Evolutionary conservation across 2,329 filamentous ascomycete genomes (phyloP), one percentile per base, ranked within the genome.

Genomic region (Aspergillus eucalypticola): DNA sequence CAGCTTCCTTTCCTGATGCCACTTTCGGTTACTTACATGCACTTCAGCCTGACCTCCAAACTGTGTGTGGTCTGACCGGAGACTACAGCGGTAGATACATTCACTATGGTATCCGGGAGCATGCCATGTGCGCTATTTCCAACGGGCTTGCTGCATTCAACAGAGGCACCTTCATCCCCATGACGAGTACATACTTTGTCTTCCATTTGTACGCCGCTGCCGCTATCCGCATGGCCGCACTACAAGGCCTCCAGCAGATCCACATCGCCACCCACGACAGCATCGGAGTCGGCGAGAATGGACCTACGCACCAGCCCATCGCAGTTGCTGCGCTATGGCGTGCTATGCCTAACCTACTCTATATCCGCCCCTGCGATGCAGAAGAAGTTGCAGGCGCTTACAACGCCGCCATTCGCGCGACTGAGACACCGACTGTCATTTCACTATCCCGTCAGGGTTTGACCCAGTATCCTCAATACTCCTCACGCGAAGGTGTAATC

Each of bases 91-190:
- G 79, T 19, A 76, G 79, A 6, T 81, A 81, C 62, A 76, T 87
- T 63, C 85, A 85, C 70, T 87, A 80, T 69, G 85, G 85, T 41
- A 82, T 88, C 56, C 82, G 85, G 4, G 85, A 87, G 64, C 85
- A 87, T 67, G 85, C 84, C 57, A 88, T 88, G 86, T 79, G 79
- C 2, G 90, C 90, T 73, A 91, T 96, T 80, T 90, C 96, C 83
- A 96, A 96, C 68, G 86, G 86, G 2, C 72, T 88, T 3, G 85
- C 86, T 0, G 86, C 86, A 1, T 88, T 79, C 60, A 76, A 77
- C 60, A 81, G 78, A 38, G 81, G 79, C 25, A 85, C 84, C 0
- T 81, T 87, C 63, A 73, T 88, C 8, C 85, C 85, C 0, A 73
- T 87, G 35, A 88, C 85, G 32, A 35, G 32, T 0, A 82, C 82